Base-by-base conservation (phyloP, 1,284 basidiomycete species). In the Ustilago loliicola region DNA sequence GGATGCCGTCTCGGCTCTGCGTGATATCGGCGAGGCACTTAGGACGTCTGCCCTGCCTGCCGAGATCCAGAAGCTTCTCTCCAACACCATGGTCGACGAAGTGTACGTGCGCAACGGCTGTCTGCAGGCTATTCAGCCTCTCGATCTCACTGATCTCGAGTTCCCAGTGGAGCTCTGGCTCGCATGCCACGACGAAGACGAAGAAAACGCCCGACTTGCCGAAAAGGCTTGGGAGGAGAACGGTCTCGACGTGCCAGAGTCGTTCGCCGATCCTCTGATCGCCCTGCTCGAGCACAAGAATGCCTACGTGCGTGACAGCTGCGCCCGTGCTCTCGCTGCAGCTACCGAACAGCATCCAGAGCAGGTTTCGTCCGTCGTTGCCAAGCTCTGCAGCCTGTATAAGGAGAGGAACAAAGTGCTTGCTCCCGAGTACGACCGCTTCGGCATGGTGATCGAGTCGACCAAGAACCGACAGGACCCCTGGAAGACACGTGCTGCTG, bases 211-310 rank as follows among this genome's bases (percentile, higher is more conserved):
- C 0, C 89, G 92, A 51, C 88, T 98, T 45, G 96, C 96, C 9
- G 88, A 89, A 30, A 91, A 92, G 80, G 87, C 95, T 13, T 99
- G 96, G 96, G 95, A 97, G 67, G 97, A 99, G 82, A 99, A 99
- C 80, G 96, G 94, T 13, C 87, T 99, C 40, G 95, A 98, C 82
- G 91, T 97, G 7, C 91, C 93, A 0, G 93, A 94, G 80, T 87
- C 86, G 3, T 97, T 92, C 86, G 87, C 94, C 0, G 85, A 86
- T 1, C 88, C 89, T 50, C 88, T 98, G 19, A 85, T 94, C 11
- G 86, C 87, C 0, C 93, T 91, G 83, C 89, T 98, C 27, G 92
- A 90, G 32, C 94, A 98, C 82, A 90, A 92, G 0, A 92, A 93
- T 82, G 89, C 89, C 3, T 95, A 95, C 78, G 95, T 96, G 32